phyloP scores from a whole-genome alignment of 2,329 filamentous ascomycete species.

The Talaromyces sp. region DNA sequence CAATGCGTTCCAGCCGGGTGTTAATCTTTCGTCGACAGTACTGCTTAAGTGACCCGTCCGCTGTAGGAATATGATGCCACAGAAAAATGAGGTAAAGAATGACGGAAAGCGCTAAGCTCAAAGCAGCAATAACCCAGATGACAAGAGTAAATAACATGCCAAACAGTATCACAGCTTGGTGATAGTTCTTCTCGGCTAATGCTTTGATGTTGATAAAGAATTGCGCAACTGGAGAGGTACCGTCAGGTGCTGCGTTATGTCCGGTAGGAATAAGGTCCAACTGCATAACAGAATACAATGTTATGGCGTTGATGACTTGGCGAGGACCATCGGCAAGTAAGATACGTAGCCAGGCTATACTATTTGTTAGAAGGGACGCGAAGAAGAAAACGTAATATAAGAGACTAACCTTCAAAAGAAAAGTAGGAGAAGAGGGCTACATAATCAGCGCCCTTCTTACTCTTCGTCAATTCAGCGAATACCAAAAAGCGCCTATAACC shows the following conservation, averaged over 20 bases:
- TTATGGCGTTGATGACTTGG: constrained; percentile 84
- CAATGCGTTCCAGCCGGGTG: constrained; percentile 74
- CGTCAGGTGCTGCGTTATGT: constrained; percentile 47
- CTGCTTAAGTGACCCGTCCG: constrained; percentile 71
- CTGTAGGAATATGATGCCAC: constrained; percentile 81
- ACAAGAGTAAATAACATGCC: constrained; percentile 90
- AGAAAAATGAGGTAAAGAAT: constrained; percentile 84
- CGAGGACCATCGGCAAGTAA: constrained; percentile 88
- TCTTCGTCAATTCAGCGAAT: constrained; percentile 84
- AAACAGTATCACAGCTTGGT: constrained; percentile 75
- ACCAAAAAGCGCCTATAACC: constrained; percentile 91
- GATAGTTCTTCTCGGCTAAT: constrained; percentile 66
- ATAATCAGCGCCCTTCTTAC: constrained; percentile 85
- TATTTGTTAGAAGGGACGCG: not conserved
- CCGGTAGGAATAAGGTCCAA: constrained; percentile 64
- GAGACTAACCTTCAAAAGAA: constrained; percentile 55
- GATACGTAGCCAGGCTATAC: constrained; percentile 74
- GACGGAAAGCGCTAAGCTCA: constrained; percentile 67
- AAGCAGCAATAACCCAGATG: constrained; percentile 77
- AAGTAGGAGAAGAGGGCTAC: constrained; percentile 90
- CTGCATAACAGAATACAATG: constrained; percentile 76
- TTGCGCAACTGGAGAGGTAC: constrained; percentile 61
- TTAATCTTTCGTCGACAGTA: constrained; percentile 95
- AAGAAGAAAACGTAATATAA: not conserved
- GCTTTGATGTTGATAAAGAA: constrained; percentile 79